Base-by-base conservation (phyloP, 164 flowering plant species). In the Stephania cephalantha region DNA sequence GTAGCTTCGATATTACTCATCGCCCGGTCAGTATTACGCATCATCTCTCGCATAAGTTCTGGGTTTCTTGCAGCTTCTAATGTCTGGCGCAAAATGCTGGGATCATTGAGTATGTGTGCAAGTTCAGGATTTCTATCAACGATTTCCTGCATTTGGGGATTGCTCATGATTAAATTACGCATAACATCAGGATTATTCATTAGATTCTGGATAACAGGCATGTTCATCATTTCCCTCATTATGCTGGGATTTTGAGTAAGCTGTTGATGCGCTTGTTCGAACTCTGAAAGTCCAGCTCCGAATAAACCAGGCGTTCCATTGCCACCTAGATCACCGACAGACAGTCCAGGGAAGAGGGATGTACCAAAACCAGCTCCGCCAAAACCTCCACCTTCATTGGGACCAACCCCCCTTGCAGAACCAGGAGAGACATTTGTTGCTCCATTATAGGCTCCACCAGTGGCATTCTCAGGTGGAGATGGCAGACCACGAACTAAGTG, bases 21-120 rank as follows among this genome's bases (percentile, higher is more conserved):
- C n/a, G 98, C 98, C 82, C 98, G 86, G 80, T 94, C 98, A 73
- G 97, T 94, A 82, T 94, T 92, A 31, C 98, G 88, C 97, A 94
- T 92, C 98, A 94, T 94, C 83, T 94, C 98, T 35, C 98, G 93
- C 98, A 92, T 94, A 35, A 94, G 89, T 76, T 94, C 98, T 74
- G 98, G 98, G 80, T 92, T 94, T 79, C 97, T 85, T 18, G 98
- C 94, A 75, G 95, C 93, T 80, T 94, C 98, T 68, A 94, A 71
- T 6, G 98, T 94, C 83, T 92, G 98, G 1, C 94, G 86, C n/a
- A 94, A 89, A 69, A 87, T 88, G 63, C 88, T 83, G 29, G 98
- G 96, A 74, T 94, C 98, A 85, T 92, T 94, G 22, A 94, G 93
- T 76, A 94, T 80, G 77, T 94, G 97, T 4, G 85, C 98, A 75